These are phyloP conservation scores for Spergularia bocconei DNA, from an alignment of 148 eudicot genomes.

Conservation along the genomic window DNA sequence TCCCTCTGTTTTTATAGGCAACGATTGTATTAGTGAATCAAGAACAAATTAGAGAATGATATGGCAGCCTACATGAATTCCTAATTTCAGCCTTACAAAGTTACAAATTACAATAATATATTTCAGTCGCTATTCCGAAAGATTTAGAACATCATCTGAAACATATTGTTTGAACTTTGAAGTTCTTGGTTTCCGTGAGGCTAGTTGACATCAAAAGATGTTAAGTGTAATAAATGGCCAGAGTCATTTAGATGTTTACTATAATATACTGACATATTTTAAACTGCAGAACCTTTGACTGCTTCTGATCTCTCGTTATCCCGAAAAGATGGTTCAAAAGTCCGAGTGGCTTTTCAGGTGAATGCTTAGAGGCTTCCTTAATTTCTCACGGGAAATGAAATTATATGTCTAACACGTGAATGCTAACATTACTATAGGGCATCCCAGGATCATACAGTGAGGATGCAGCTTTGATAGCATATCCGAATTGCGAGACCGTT, in stretches of 20 bases:
- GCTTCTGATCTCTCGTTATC: conserved; percentile 37
- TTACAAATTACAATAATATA: too few species aligned
- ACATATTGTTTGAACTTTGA: background rate
- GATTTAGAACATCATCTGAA: background rate
- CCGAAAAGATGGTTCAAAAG: conserved; percentile 40
- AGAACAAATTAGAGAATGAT: too few species aligned
- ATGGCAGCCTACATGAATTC: background rate
- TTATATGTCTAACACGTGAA: conserved; percentile 5
- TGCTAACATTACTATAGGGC: conserved; percentile 34
- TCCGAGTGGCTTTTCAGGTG: conserved; percentile 60
- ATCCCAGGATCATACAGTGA: conserved; percentile 63
- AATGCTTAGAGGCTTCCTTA: background rate
- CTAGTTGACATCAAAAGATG: background rate
- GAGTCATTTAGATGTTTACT: background rate
- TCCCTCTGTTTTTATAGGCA: too few species aligned
- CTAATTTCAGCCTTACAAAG: background rate
- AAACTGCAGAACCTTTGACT: conserved; percentile 49
- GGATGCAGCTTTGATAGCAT: conserved; percentile 61
- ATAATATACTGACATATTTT: background rate
- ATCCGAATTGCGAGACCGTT: conserved; percentile 54
- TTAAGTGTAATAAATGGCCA: background rate
- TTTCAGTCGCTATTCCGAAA: background rate
- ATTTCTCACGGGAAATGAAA: background rate
- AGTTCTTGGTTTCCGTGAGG: background rate
- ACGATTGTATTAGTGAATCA: too few species aligned